phyloP scores from a whole-genome alignment of 2,329 filamentous ascomycete species.

The Ascochyta rabiei region DNA sequence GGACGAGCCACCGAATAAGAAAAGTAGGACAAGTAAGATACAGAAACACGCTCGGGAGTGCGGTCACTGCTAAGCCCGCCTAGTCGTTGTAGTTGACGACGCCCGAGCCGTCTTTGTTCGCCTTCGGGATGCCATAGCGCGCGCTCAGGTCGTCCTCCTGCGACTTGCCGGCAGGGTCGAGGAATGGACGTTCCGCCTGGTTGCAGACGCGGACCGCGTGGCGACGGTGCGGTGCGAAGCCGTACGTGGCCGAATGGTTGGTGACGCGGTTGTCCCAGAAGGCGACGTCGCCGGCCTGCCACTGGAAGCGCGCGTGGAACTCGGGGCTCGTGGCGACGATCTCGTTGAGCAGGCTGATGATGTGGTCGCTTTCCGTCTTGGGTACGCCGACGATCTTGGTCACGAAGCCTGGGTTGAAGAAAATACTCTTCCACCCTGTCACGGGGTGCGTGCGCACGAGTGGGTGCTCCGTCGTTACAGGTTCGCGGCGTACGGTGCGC shows the following conservation, averaged over 20 bases:
- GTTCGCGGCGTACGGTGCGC: conserved; percentile 59
- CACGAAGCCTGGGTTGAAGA: conserved; percentile 65
- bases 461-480: conserved; percentile 62
- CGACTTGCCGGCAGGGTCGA: conserved; percentile 54
- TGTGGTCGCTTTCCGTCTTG: conserved; percentile 60
- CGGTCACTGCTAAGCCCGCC: neutral
- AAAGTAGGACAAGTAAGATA: neutral
- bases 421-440: conserved; percentile 66
- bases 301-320: conserved; percentile 70
- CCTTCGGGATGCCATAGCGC: conserved; percentile 55
- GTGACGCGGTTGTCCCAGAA: conserved; percentile 70
- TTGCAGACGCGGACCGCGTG: conserved; percentile 60
- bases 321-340: conserved; percentile 67
- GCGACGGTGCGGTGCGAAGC: conserved; percentile 62
- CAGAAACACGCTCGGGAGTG: no score
- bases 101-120: conserved; percentile 63
- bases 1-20: neutral
- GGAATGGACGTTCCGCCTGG: conserved; percentile 55
- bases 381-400: conserved; percentile 64
- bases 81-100: conserved; percentile 64
- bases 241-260: conserved; percentile 63
- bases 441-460: conserved; percentile 65
- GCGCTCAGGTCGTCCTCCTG: conserved; percentile 61
- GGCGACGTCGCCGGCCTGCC: conserved; percentile 68
- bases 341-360: conserved; percentile 60